phyloP scores from a whole-genome alignment of 176 grass and related monocot genomes.

The Triticum dicoccoides region DNA sequence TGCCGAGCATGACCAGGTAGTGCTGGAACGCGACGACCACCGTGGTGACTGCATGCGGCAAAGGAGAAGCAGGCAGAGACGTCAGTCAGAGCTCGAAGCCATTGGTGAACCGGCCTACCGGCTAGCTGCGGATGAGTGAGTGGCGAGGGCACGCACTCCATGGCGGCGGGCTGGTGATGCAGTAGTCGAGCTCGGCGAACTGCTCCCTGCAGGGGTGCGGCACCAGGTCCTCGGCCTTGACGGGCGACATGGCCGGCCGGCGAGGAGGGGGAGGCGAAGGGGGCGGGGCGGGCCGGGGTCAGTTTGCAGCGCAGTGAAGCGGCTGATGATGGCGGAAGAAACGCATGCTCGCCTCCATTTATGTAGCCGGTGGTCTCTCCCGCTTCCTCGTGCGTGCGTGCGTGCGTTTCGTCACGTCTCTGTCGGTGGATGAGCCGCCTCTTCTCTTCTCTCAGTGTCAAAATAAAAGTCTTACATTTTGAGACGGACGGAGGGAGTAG shows the following conservation, averaged over 20 bases:
- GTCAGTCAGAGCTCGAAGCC: not conserved
- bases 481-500: too few relatives aligned
- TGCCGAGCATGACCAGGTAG: constrained; percentile 97
- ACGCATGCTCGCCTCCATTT: constrained; percentile 3
- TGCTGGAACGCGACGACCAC: constrained; percentile 81
- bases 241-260: constrained; percentile 26
- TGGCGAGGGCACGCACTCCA: constrained; percentile 45
- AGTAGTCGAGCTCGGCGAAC: constrained; percentile 73
- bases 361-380: constrained; percentile 20
- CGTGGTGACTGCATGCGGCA: constrained; percentile 43
- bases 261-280: not conserved
- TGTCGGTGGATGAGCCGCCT: not conserved
- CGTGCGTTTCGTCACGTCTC: constrained; percentile 22
- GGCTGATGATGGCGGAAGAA: constrained; percentile 7
- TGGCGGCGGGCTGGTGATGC: constrained; percentile 91
- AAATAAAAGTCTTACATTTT: too few relatives aligned
- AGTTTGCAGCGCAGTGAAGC: not conserved
- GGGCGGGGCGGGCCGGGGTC: not conserved
- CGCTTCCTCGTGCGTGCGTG: not conserved
- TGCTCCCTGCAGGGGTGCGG: constrained; percentile 56
- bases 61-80: not conserved
- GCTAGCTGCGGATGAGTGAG: too few relatives aligned
- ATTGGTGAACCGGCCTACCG: not conserved
- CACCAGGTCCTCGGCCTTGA: constrained; percentile 63
- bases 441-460: too few relatives aligned